These are phyloP conservation scores for Candida stauntonica DNA, from an alignment of 805 yeast genomes.

Conservation along the genomic window DNA sequence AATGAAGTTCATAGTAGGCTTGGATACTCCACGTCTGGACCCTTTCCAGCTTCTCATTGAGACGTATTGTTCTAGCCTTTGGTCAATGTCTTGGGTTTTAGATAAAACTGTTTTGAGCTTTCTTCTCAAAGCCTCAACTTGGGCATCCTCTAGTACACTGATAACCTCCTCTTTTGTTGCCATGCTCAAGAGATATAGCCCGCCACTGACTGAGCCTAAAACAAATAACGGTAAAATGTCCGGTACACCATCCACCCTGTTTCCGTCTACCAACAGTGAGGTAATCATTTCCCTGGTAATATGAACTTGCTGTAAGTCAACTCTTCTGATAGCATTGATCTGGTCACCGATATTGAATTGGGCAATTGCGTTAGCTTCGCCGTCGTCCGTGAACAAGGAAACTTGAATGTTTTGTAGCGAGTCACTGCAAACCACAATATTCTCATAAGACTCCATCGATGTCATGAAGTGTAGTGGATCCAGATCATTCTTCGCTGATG, in stretches of 20 bases:
- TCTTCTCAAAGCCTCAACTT: constrained; percentile 1
- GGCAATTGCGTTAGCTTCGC: constrained; percentile 4
- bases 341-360: constrained; percentile 23
- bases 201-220: constrained; percentile 26
- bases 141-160: constrained; percentile 4
- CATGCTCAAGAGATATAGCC: constrained; percentile 21
- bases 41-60: constrained; percentile 6
- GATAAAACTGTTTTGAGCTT: constrained; percentile 9
- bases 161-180: constrained; percentile 4
- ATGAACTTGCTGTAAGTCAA: not conserved
- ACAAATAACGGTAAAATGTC: constrained; percentile 21
- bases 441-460: constrained; percentile 13
- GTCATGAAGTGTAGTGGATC: constrained; percentile 13
- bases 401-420: constrained; percentile 17
- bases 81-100: constrained; percentile 1
- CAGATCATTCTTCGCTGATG: constrained; percentile 7
- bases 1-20: constrained; percentile 9
- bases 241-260: not conserved
- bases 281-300: not conserved
- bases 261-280: constrained; percentile 1
- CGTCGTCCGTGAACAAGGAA: constrained; percentile 1
- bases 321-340: constrained; percentile 22
- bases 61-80: constrained; percentile 3
- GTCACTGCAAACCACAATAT: constrained; percentile 13
- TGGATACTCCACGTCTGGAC: not conserved